Evolutionary conservation across 2,329 filamentous ascomycete genomes (phyloP).

Genomic region (Calonectria pseudoreteaudii): DNA sequence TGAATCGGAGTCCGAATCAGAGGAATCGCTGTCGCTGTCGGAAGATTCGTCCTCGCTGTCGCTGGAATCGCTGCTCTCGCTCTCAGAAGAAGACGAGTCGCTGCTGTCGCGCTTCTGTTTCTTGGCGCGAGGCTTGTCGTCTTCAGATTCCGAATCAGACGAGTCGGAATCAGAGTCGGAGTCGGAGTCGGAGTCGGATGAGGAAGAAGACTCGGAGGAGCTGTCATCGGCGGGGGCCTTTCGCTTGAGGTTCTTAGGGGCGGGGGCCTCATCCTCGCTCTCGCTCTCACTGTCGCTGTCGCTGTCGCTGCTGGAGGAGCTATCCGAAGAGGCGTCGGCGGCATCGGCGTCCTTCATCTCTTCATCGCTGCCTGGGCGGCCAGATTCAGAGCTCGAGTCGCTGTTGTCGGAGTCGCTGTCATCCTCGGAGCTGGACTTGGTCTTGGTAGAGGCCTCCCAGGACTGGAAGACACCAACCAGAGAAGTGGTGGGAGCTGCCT

Average conservation of each 20-base stretch:
- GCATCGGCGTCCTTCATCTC: conserved; percentile 59
- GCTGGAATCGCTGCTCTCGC: conserved; percentile 42
- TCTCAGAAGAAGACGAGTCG: conserved; percentile 43
- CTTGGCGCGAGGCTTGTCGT: conserved; percentile 63
- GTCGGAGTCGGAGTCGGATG: conserved; percentile 48
- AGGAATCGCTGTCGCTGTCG: conserved; percentile 48
- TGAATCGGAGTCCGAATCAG: conserved; percentile 43
- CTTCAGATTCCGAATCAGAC: conserved; percentile 52
- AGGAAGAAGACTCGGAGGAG: conserved; percentile 46
- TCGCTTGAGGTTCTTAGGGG: conserved; percentile 53
- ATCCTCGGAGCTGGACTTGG: conserved; percentile 35
- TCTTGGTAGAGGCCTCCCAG: conserved; percentile 56
- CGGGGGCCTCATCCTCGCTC: conserved; percentile 38
- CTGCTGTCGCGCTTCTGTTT: conserved; percentile 56
- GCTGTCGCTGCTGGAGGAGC: conserved; percentile 45
- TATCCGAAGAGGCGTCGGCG: conserved; percentile 48
- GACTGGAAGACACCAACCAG: conserved; percentile 63
- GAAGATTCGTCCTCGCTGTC: conserved; percentile 40
- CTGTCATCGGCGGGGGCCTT: conserved; percentile 50
- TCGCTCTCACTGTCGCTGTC: conserved; percentile 36
- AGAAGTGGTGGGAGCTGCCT: conserved; percentile 47
- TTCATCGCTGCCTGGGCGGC: conserved; percentile 49
- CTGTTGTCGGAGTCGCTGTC: conserved; percentile 34
- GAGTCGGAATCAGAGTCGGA: conserved; percentile 55
- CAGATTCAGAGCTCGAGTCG: conserved; percentile 41